A percentile compares a stretch with the other conserved stretches of the same genome.
Evolutionary conservation across 148 eudicot genomes (phyloP).

Genomic region (Euryodendron excelsum): DNA sequence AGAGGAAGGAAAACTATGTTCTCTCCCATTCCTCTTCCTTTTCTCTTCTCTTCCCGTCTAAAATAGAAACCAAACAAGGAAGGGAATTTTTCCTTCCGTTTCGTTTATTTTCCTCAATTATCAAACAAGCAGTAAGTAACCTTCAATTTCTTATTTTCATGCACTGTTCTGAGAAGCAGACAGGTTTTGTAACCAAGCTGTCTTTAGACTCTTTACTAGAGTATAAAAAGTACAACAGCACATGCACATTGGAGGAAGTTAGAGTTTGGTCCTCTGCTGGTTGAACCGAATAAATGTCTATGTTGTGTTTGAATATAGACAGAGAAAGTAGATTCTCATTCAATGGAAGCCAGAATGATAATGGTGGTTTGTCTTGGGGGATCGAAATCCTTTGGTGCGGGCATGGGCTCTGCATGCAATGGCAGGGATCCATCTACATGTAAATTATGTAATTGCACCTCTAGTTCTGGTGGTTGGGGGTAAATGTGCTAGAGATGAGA

Average conservation of each 20-base stretch:
- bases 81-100: too few relatives aligned
- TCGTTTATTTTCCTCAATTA: too few relatives aligned
- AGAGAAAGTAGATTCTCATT: neutral
- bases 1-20: too few relatives aligned
- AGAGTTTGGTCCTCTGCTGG: conserved; percentile 1
- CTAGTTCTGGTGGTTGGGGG: conserved; percentile 79
- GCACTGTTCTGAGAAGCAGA: neutral
- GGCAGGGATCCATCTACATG: conserved; percentile 99
- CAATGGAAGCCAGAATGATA: neutral
- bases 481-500: conserved; percentile 96
- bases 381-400: conserved; percentile 92
- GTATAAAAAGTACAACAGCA: neutral
- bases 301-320: neutral
- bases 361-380: conserved; percentile 38
- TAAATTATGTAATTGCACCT: conserved; percentile 68
- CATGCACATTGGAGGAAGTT: neutral
- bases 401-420: conserved; percentile 99
- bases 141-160: neutral
- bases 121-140: too few relatives aligned
- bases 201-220: neutral
- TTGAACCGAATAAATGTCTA: neutral
- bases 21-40: too few relatives aligned
- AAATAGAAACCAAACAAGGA: too few relatives aligned
- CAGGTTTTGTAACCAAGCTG: neutral
- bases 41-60: too few relatives aligned